These are phyloP conservation scores for Aspergillus sergii DNA, from an alignment of 2,329 filamentous ascomycete species.

Conservation along the genomic window DNA sequence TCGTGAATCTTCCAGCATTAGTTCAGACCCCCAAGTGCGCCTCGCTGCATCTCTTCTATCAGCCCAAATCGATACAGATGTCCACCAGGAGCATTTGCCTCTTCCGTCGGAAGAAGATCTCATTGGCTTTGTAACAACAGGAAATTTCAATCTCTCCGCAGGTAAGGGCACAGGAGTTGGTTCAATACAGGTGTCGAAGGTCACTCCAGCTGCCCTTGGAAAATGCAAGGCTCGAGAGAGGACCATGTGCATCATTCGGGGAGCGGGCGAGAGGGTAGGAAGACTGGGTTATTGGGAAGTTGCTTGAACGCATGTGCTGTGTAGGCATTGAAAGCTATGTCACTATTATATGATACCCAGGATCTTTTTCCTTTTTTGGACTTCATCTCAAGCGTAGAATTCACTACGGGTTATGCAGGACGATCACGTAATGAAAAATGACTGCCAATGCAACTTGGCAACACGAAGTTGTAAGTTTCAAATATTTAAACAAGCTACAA, in stretches of 20 bases:
- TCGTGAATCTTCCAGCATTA: conserved; percentile 2
- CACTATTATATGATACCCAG: conserved; percentile 9
- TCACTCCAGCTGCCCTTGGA: conserved; percentile 31
- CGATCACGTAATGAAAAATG: background rate
- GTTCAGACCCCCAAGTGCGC: conserved; percentile 25
- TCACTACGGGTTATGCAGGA: background rate
- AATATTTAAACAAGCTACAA: background rate
- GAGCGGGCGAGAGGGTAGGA: conserved; percentile 76
- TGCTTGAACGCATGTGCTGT: conserved; percentile 44
- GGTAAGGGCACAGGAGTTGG: conserved; percentile 78
- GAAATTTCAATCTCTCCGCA: conserved; percentile 76
- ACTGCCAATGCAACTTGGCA: background rate
- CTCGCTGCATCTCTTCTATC: conserved; percentile 35
- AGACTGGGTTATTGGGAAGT: conserved; percentile 79
- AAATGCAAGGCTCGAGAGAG: conserved; percentile 17
- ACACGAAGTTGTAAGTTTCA: background rate
- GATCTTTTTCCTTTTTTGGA: background rate
- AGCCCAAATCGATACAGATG: conserved; percentile 45
- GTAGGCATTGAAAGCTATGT: background rate
- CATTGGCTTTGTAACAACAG: conserved; percentile 87
- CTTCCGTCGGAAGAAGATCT: conserved; percentile 76
- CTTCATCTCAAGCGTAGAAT: no score
- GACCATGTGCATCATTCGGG: conserved; percentile 72
- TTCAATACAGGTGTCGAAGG: conserved; percentile 63
- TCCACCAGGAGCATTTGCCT: conserved; percentile 46